phyloP scores from a whole-genome alignment of 2,329 filamentous ascomycete species.

The Claviceps monticola region DNA sequence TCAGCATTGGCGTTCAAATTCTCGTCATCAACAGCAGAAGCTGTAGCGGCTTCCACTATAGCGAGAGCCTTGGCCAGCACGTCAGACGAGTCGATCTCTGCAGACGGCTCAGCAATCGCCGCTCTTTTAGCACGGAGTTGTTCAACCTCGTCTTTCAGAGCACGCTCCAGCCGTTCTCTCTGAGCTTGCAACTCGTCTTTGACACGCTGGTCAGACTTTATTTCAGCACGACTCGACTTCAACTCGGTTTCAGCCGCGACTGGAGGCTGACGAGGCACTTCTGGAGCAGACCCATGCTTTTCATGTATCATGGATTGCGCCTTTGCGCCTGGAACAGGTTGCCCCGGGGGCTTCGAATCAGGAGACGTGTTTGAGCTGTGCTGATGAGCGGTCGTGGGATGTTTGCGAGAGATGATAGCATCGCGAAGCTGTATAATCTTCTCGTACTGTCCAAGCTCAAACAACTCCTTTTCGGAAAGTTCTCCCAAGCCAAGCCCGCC shows the following conservation, averaged over 20 bases:
- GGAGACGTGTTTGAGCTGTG: constrained; percentile 21
- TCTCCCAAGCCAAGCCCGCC: neutral
- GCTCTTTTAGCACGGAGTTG: constrained; percentile 36
- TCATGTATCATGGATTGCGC: neutral
- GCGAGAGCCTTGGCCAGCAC: constrained; percentile 58
- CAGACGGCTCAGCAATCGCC: constrained; percentile 36
- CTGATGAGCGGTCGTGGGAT: constrained; percentile 47
- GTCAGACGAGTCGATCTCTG: constrained; percentile 58
- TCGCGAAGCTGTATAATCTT: constrained; percentile 73
- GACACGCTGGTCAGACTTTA: constrained; percentile 70
- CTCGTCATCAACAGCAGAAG: constrained; percentile 42
- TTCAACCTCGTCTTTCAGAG: constrained; percentile 64
- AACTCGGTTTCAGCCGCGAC: constrained; percentile 50
- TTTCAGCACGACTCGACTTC: constrained; percentile 65
- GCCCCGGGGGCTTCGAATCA: constrained; percentile 4
- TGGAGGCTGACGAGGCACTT: constrained; percentile 16
- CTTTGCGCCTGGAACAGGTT: neutral
- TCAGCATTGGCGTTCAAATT: constrained; percentile 41
- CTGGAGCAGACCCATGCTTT: neutral
- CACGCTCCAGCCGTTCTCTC: constrained; percentile 66
- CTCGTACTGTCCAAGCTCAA: constrained; percentile 56
- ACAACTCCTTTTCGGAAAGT: constrained; percentile 32
- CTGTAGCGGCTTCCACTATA: constrained; percentile 55
- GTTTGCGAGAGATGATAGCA: constrained; percentile 63
- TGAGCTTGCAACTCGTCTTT: constrained; percentile 70